Evolutionary conservation across 352 stramenopile genomes (phyloP).

Genomic region (Phytophthora meadii): DNA sequence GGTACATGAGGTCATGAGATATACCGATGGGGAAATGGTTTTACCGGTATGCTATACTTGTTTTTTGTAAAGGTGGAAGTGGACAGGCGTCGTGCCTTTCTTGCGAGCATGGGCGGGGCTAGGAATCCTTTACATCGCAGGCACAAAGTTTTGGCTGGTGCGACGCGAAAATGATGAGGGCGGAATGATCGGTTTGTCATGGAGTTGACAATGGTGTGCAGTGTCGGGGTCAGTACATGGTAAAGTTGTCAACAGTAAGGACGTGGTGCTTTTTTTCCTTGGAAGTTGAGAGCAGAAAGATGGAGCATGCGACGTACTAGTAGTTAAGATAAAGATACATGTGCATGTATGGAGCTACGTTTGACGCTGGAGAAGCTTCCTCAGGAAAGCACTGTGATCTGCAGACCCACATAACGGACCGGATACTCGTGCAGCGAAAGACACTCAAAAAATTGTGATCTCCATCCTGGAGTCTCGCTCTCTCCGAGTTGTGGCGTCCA

Average conservation of each 20-base stretch:
- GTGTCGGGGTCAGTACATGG: conserved; percentile 1
- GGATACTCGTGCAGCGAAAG: conserved; percentile 38
- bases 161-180: conserved; percentile 29
- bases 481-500: not conserved
- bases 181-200: conserved; percentile 17
- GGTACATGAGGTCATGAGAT: conserved; percentile 11
- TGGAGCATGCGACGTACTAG: not conserved
- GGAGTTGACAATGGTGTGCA: conserved; percentile 5
- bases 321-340: not conserved
- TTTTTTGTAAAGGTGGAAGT: conserved; percentile 17
- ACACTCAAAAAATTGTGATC: conserved; percentile 20
- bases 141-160: conserved; percentile 19
- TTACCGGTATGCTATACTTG: conserved; percentile 17
- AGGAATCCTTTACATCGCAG: conserved; percentile 29
- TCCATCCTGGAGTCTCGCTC: conserved; percentile 9
- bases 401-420: conserved; percentile 21
- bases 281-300: not conserved
- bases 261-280: not conserved
- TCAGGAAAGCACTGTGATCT: conserved; percentile 30
- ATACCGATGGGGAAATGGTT: not conserved
- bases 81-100: conserved; percentile 17
- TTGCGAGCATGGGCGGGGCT: conserved; percentile 2
- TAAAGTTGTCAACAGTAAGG: not conserved
- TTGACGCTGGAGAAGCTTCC: conserved; percentile 21
- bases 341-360: conserved; percentile 6